These are phyloP conservation scores for Perilla frutescens DNA, from an alignment of 257 asterid species.

Conservation along the genomic window DNA sequence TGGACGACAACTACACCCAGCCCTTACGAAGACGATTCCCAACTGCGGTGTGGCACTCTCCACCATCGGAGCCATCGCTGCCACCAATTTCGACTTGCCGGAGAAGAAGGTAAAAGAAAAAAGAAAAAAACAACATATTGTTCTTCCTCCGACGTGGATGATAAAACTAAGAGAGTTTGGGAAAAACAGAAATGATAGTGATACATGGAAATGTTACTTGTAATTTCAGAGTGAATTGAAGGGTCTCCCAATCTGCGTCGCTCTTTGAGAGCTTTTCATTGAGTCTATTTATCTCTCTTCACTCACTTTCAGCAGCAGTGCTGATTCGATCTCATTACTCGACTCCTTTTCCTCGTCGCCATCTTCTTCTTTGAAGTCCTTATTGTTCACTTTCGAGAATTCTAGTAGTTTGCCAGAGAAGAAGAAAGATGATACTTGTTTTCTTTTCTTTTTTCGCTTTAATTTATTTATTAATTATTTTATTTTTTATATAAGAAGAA, in stretches of 20 bases:
- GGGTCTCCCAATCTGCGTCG: conserved; percentile 68
- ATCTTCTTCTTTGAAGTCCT: conserved; percentile 54
- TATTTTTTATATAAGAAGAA: too few relatives aligned
- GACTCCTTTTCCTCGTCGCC: conserved; percentile 60
- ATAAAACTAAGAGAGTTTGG: neutral
- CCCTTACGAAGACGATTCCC: too few relatives aligned
- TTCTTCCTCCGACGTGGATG: too few relatives aligned
- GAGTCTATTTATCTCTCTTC: conserved; percentile 65
- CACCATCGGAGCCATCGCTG: too few relatives aligned
- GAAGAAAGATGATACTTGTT: too few relatives aligned
- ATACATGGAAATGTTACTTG: conserved; percentile 40
- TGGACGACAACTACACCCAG: too few relatives aligned
- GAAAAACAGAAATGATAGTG: neutral
- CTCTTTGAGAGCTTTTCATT: conserved; percentile 63
- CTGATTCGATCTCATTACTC: conserved; percentile 75
- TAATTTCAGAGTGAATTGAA: conserved; percentile 62
- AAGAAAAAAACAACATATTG: too few relatives aligned
- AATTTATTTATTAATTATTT: too few relatives aligned
- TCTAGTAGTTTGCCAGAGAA: neutral
- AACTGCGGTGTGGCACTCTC: too few relatives aligned
- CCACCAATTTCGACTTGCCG: too few relatives aligned
- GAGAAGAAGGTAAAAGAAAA: too few relatives aligned
- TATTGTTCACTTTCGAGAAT: conserved; percentile 58
- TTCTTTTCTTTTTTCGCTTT: too few relatives aligned
- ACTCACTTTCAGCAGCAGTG: conserved; percentile 68